A percentile compares a stretch with the other conserved stretches of the same genome.
Evolutionary conservation across 1,139 yeast species (phyloP).

Genomic region (Geotrichum histeridarum): DNA sequence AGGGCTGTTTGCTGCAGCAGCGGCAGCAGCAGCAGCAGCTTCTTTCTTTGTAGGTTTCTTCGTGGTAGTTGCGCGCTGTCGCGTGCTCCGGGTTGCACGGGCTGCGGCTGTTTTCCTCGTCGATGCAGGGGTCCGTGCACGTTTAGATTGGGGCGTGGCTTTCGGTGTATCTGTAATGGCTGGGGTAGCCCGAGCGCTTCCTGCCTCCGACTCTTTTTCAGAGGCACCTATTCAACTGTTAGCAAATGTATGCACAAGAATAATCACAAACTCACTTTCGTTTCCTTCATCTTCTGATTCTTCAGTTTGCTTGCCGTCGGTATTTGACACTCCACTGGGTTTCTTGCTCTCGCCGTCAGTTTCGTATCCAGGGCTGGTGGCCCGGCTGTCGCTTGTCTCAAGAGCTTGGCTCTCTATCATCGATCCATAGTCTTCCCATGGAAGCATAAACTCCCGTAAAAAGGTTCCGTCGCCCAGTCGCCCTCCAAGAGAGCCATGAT

Average conservation of each 20-base stretch:
- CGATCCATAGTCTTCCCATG: slow-evolving; percentile 45
- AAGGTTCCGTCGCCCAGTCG: slow-evolving; percentile 17
- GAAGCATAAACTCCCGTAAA: slow-evolving; percentile 40
- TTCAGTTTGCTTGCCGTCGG: slow-evolving; percentile 4
- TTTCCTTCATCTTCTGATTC: slow-evolving; percentile 15
- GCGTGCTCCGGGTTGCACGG: slow-evolving; percentile 14
- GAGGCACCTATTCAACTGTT: neutral
- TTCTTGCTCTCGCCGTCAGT: slow-evolving; percentile 20
- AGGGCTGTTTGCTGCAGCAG: slow-evolving; percentile 13
- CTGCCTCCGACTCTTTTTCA: slow-evolving; percentile 11
- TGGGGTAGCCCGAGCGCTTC: slow-evolving; percentile 13
- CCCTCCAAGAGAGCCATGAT: slow-evolving; percentile 17
- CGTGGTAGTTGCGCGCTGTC: slow-evolving; percentile 14
- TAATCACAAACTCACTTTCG: neutral
- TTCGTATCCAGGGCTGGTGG: slow-evolving; percentile 19
- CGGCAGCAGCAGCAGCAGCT: slow-evolving; percentile 16
- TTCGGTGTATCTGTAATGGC: slow-evolving; percentile 11
- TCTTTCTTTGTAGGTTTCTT: slow-evolving; percentile 15
- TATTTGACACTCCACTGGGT: slow-evolving; percentile 13
- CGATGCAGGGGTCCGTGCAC: slow-evolving; percentile 19
- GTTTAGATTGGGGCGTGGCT: slow-evolving; percentile 13
- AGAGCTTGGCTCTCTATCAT: slow-evolving; percentile 41
- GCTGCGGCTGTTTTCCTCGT: slow-evolving; percentile 17
- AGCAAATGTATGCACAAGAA: neutral
- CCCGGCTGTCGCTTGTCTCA: slow-evolving; percentile 23